phyloP scores from a whole-genome alignment of 73 alveolate genomes.

The Paramecium biaurelia region DNA sequence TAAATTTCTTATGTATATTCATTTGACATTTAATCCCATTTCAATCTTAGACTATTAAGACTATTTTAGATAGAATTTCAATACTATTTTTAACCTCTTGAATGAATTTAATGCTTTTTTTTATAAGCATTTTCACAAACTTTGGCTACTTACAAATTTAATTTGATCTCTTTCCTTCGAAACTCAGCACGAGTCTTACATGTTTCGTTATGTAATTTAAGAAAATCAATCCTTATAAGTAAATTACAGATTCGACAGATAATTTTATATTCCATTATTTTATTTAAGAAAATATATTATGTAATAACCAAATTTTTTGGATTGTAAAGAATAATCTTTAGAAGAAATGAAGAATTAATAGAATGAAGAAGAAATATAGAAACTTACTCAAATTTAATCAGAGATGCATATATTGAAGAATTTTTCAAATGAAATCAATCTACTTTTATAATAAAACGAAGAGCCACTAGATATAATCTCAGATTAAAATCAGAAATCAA shows the following conservation, averaged over 20 bases:
- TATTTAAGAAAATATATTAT: not conserved
- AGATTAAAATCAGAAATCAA: not conserved
- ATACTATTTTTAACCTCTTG: not conserved
- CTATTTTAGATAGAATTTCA: not conserved
- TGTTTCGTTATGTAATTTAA: not conserved
- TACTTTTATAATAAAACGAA: not conserved
- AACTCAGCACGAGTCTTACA: not conserved
- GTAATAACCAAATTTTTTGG: not conserved
- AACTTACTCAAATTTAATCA: not conserved
- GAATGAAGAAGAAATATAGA: not conserved
- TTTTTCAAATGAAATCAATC: not conserved
- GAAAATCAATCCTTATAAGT: not conserved
- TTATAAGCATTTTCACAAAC: not conserved
- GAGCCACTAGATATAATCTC: not conserved
- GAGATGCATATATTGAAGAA: not conserved
- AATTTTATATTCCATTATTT: not conserved
- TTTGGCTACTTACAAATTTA: not conserved
- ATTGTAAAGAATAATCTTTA: not conserved
- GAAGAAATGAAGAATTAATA: not conserved
- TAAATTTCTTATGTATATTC: not conserved
- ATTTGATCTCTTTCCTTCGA: not conserved
- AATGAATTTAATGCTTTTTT: constrained; percentile 4
- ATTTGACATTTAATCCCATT: not conserved
- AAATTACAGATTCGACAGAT: not conserved
- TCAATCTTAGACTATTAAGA: not conserved